Evolutionary conservation across 257 asterid species (phyloP).

Genomic region (Mitragyna speciosa): DNA sequence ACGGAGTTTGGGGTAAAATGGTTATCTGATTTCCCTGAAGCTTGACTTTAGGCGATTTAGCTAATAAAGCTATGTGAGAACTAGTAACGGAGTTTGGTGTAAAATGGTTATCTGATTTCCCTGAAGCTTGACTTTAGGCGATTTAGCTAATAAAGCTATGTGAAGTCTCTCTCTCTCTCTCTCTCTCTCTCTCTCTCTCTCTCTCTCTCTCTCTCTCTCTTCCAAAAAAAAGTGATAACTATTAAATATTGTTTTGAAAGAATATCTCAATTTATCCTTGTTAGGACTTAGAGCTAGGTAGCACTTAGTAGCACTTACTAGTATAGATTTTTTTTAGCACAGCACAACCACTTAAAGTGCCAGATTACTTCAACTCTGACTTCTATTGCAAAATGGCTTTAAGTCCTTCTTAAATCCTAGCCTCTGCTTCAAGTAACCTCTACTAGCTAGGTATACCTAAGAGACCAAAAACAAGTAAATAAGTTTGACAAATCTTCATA

Average conservation of each 20-base stretch:
- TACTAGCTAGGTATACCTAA: background rate
- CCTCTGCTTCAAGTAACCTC: background rate
- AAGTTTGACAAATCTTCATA: background rate
- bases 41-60: background rate
- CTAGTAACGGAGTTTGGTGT: background rate
- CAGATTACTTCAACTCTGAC: background rate
- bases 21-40: background rate
- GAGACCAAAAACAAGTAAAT: too few species aligned
- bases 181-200: too few species aligned
- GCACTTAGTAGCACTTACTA: too few species aligned
- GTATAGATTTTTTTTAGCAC: background rate
- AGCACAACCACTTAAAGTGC: background rate
- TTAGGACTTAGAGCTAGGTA: background rate
- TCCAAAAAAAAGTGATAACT: too few species aligned
- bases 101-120: background rate
- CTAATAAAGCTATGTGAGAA: background rate
- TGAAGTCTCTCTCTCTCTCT: background rate
- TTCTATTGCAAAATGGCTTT: background rate
- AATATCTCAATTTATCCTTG: background rate
- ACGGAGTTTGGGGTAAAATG: background rate
- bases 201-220: too few species aligned
- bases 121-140: background rate
- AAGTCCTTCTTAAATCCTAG: background rate
- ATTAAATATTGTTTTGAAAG: background rate
- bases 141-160: background rate